Base-by-base conservation (phyloP, 441 rosid genomes). In the Gossypium lobatum region DNA sequence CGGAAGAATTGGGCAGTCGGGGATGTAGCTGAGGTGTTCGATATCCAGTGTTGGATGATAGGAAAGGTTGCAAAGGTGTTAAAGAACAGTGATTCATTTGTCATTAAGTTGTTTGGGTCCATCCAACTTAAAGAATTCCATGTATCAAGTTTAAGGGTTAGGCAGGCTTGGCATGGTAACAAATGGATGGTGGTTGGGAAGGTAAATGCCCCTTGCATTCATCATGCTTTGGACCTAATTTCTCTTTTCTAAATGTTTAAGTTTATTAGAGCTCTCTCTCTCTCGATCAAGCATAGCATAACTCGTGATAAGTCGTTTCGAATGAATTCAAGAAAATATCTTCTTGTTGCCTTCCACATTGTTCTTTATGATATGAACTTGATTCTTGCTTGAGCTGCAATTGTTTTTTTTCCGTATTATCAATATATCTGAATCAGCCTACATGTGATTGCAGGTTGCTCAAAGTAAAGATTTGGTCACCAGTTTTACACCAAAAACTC, bases 21-120 rank as follows among this genome's bases (percentile, higher is more conserved):
- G 23, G 83, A 82, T 68, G 18, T 76, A 9, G 82, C 72, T 53
- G 83, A 84, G 72, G 84, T 81, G 65, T 80, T 84, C 74, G 83
- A 84, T 76, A 50, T 17, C 64, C 52, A 26, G 2, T 76, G 78
- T 57, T 84, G 85, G 87, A 82, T 79, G 65, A 78, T 72, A 54
- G 85, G 85, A 26, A 81, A 80, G 75, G 66, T 84, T 60, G 79
- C 62, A 2, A 78, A 81, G 76, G 83, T 63, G 54, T 45, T 80
- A 53, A 71, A 60, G 69, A 64, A 73, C 50, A 76, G 72, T 7
- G 73, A 74, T 31, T n/a, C 50, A 64, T 80, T 72, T 76, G 80
- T 81, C 14, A 17, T 84, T 21, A 76, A 75, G 70, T 78, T 84
- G 58, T 76, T 82, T 64, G 87, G 83, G 20, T 78, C 82, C 58